Base-by-base conservation (phyloP, 1,139 yeast species). In the Martiniozyma asiatica region DNA sequence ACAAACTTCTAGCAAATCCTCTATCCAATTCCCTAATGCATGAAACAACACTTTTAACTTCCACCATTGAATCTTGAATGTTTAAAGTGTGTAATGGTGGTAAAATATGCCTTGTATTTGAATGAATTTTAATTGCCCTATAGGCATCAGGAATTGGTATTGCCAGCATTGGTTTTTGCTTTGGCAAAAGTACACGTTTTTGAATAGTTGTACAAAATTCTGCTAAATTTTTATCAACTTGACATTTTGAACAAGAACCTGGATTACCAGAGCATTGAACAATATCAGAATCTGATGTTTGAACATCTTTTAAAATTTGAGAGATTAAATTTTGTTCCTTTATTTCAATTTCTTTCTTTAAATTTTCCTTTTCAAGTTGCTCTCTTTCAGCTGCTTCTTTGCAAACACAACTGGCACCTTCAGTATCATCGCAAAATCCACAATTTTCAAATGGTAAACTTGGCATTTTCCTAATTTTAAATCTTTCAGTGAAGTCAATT, bases 391-490 rank as follows among this genome's bases (percentile, higher is more conserved):
- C 85, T 7, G 87, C 80, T 47, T 78, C 95, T 20, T 89, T 71
- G 53, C 97, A 87, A 3, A 87, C 81, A 56, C 97, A 87, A 5
- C 94, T 92, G n/a, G n/a, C n/a, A n/a, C n/a, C n/a, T n/a, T n/a
- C n/a, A 0, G 94, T 76, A 40, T 78, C 93, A 44, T 80, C 94
- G 49, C 97, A 87, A 54, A 87, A 87, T 1, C 96, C 96, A 56
- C 97, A 87, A 38, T 76, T 70, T 40, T 81, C 93, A 34, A 73
- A 69, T 4, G 80, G 77, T 14, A 47, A 43, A 4, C 27, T 22
- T 2, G 51, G 51, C 35, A 48, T 37, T 20, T 38, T 35, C 8
- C 40, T 28, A 24, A 48, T 38, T 22, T 54, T 49, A 42, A 69
- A 73, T 33, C 60, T 56, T 8, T 55, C 44, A 6, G 81, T 73